Conservation (phyloP, 352 stramenopile species). For the Aphanomyces invadans region DNA sequence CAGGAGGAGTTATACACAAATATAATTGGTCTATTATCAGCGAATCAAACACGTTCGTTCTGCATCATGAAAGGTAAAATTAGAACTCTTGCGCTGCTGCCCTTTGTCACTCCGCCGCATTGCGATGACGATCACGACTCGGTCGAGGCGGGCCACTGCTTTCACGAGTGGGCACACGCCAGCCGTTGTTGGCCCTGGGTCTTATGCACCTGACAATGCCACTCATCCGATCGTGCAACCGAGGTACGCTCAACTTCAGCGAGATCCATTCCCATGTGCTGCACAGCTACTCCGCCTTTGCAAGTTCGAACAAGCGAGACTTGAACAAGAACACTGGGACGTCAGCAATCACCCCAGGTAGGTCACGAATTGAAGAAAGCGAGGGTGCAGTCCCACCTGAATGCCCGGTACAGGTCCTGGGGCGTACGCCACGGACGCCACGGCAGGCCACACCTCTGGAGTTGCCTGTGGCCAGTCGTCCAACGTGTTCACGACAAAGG, state of each 20-base stretch:
- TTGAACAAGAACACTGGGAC: constrained; percentile 74
- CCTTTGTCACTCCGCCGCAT: neutral
- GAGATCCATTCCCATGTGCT: constrained; percentile 32
- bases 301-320: constrained; percentile 57
- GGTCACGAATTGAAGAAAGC: neutral
- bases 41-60: too few species aligned
- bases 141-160: constrained; percentile 57
- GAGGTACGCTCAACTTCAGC: constrained; percentile 36
- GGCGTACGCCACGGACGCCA: constrained; percentile 38
- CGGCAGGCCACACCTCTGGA: constrained; percentile 9
- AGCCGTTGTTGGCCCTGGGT: constrained; percentile 49
- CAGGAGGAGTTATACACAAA: too few species aligned
- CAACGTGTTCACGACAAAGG: constrained; percentile 68
- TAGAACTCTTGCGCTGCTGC: too few species aligned
- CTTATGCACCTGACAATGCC: constrained; percentile 36
- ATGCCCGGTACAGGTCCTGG: constrained; percentile 41
- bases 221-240: constrained; percentile 32
- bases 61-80: too few species aligned
- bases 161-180: constrained; percentile 47
- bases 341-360: constrained; percentile 54
- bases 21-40: neutral
- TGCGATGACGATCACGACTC: constrained; percentile 68
- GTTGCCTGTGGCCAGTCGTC: constrained; percentile 28
- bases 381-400: too few species aligned
- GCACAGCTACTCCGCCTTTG: constrained; percentile 47